phyloP scores from a whole-genome alignment of 129 eudicot genomes.

The Pittosporum tobira region DNA sequence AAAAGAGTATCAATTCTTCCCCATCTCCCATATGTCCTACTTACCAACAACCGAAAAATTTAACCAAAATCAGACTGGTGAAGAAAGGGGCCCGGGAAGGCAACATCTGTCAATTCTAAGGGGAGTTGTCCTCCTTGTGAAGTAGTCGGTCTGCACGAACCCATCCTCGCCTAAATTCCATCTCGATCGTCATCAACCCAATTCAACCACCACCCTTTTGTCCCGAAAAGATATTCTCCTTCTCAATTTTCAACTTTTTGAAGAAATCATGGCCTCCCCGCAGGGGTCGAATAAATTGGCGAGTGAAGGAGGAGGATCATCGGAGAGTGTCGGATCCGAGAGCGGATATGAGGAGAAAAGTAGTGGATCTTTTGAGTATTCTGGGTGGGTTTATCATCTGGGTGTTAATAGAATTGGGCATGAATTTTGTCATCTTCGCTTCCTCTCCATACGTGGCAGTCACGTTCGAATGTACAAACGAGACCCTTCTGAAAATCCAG shows the following conservation, averaged over 20 bases:
- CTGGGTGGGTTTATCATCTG: slow-evolving; percentile 89
- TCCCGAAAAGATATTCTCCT: no score
- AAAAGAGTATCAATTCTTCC: no score
- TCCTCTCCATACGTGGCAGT: slow-evolving; percentile 63
- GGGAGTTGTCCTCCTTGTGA: no score
- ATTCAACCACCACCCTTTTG: not conserved
- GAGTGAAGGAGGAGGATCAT: slow-evolving; percentile 40
- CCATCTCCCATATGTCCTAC: not conserved
- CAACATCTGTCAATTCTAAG: no score
- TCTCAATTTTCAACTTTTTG: no score
- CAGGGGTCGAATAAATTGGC: slow-evolving; percentile 22
- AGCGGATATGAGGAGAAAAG: slow-evolving; percentile 41
- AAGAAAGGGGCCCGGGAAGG: no score
- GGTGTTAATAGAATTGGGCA: slow-evolving; percentile 74
- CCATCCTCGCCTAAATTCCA: no score
- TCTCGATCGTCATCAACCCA: no score
- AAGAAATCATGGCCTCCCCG: slow-evolving; percentile 33
- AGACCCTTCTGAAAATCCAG: slow-evolving; percentile 75
- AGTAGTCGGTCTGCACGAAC: no score
- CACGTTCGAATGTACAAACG: slow-evolving; percentile 80
- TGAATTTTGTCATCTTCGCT: slow-evolving; percentile 75
- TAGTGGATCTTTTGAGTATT: slow-evolving; percentile 45
- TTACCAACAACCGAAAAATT: no score
- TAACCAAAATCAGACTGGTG: no score
- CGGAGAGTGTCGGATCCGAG: slow-evolving; percentile 46